Conservation (phyloP, 1,139 yeast genomes). For the Hyphopichia burtonii region DNA sequence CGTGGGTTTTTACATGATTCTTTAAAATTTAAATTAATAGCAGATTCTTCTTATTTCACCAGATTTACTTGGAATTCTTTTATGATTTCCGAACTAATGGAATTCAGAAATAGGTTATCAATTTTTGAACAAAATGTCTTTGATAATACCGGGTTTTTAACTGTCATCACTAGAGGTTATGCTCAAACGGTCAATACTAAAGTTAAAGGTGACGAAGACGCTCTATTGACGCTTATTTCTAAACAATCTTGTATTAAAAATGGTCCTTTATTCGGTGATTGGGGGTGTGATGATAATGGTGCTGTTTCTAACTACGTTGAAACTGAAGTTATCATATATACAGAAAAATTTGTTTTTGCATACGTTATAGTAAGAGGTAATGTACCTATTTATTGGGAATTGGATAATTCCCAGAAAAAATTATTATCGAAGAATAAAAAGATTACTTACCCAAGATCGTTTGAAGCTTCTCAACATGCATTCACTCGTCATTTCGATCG, state of each 20-base stretch:
- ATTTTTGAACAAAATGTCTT: conserved; percentile 47
- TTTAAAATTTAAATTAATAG: conserved; percentile 30
- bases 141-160: conserved; percentile 57
- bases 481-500: conserved; percentile 63
- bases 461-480: conserved; percentile 65
- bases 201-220: conserved; percentile 32
- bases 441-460: conserved; percentile 54
- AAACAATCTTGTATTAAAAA: conserved; percentile 62
- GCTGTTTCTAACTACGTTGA: conserved; percentile 66
- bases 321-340: conserved; percentile 60
- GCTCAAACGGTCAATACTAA: conserved; percentile 57
- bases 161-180: conserved; percentile 65
- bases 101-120: conserved; percentile 57
- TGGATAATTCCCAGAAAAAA: conserved; percentile 47
- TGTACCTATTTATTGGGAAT: conserved; percentile 65
- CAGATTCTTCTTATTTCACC: conserved; percentile 49
- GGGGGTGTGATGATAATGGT: conserved; percentile 74
- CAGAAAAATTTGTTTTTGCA: conserved; percentile 52
- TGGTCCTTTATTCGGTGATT: conserved; percentile 63
- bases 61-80: conserved; percentile 67
- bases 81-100: conserved; percentile 56
- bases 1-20: conserved; percentile 32
- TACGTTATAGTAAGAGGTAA: conserved; percentile 65
- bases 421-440: conserved; percentile 43
- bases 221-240: conserved; percentile 60